These are phyloP conservation scores for Porogramme epimiltina DNA, from an alignment of 1,284 basidiomycete genomes.

Conservation along the genomic window DNA sequence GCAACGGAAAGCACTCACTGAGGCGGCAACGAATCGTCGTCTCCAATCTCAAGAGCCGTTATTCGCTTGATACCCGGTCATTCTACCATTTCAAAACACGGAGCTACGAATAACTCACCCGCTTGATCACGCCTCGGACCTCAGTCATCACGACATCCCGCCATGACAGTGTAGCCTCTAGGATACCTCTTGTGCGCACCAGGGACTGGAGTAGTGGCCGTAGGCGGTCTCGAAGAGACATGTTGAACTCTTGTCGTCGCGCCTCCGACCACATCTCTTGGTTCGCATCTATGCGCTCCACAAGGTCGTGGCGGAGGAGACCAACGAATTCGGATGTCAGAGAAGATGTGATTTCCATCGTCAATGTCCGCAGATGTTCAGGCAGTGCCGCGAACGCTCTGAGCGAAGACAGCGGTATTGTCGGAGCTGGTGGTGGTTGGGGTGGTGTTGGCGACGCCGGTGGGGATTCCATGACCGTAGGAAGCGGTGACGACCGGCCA, in stretches of 20 bases:
- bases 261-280: conserved; percentile 22
- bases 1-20: conserved; percentile 23
- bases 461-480: conserved; percentile 36
- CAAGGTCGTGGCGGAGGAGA: conserved; percentile 70
- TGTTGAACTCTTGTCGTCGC: conserved; percentile 33
- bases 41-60: conserved; percentile 58
- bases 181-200: conserved; percentile 72
- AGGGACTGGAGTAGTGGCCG: conserved; percentile 78
- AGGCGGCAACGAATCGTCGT: conserved; percentile 43
- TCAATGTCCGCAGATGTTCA: conserved; percentile 62
- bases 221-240: conserved; percentile 58
- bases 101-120: conserved; percentile 39
- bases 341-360: conserved; percentile 73
- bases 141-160: conserved; percentile 73
- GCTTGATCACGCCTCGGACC: conserved; percentile 62
- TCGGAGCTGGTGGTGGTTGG: conserved; percentile 28
- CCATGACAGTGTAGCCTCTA: conserved; percentile 75
- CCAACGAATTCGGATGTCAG: conserved; percentile 79
- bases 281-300: conserved; percentile 45
- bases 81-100: neutral
- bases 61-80: conserved; percentile 44
- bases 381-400: conserved; percentile 75
- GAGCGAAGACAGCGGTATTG: conserved; percentile 60
- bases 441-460: conserved; percentile 25
- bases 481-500: conserved; percentile 25